Percentiles rank a stretch among this genome's conserved stretches.
phyloP scores from a whole-genome alignment of 2,329 filamentous ascomycete genomes.

The Colletotrichum musae region DNA sequence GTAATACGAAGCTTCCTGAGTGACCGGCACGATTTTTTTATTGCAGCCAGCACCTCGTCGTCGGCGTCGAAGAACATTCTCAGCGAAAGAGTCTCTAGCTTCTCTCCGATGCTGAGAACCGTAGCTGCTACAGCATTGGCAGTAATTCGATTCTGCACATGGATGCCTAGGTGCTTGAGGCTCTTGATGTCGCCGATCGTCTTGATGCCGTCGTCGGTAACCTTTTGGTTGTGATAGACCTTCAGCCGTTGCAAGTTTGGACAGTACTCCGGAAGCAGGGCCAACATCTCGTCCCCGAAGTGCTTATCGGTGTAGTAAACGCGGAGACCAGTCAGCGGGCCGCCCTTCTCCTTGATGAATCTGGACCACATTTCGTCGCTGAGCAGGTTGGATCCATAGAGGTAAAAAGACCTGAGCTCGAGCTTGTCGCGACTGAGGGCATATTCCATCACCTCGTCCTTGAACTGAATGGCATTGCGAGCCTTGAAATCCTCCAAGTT shows the following conservation, averaged over 20 bases:
- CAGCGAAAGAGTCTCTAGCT: conserved; percentile 84
- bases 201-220: conserved; percentile 76
- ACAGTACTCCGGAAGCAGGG: conserved; percentile 74
- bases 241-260: conserved; percentile 82
- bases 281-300: conserved; percentile 80
- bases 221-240: conserved; percentile 82
- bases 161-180: conserved; percentile 83
- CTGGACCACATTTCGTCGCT: conserved; percentile 82
- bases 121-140: conserved; percentile 72
- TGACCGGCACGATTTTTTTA: conserved; percentile 77
- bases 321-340: conserved; percentile 76
- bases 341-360: conserved; percentile 77
- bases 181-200: conserved; percentile 73
- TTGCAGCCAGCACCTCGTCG: conserved; percentile 77
- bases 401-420: conserved; percentile 78
- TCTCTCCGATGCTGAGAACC: conserved; percentile 72
- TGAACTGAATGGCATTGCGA: conserved; percentile 91
- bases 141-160: conserved; percentile 71
- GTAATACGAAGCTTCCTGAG: conserved; percentile 86
- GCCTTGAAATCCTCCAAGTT: conserved; percentile 80
- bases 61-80: conserved; percentile 77
- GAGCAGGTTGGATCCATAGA: conserved; percentile 89
- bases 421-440: conserved; percentile 77
- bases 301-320: conserved; percentile 88
- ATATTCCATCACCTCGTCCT: conserved; percentile 86